phyloP scores from a whole-genome alignment of 1,139 yeast genomes.

The Trichomonascaceae sp. region DNA sequence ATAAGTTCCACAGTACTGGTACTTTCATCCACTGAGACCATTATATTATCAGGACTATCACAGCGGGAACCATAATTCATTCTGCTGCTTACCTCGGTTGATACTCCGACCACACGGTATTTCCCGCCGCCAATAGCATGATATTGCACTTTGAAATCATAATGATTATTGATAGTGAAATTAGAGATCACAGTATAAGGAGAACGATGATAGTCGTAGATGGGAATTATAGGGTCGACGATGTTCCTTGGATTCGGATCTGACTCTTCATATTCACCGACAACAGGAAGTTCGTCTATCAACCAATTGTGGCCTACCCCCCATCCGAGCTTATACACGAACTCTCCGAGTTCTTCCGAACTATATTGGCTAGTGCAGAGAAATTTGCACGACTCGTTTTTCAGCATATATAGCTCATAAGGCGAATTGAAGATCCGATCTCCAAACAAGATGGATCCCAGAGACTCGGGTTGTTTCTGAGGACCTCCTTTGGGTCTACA shows the following conservation, averaged over 20 bases:
- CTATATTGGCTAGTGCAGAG: constrained; percentile 60
- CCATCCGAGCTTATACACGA: constrained; percentile 68
- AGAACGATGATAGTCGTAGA: constrained; percentile 42
- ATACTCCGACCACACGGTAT: constrained; percentile 86
- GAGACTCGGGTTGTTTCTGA: constrained; percentile 74
- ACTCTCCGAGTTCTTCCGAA: constrained; percentile 62
- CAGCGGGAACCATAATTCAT: constrained; percentile 25
- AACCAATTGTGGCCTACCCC: constrained; percentile 90
- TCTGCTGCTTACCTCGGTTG: constrained; percentile 64
- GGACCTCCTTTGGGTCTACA: constrained; percentile 66
- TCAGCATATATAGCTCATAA: constrained; percentile 69
- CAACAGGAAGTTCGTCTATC: constrained; percentile 92
- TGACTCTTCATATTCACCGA: constrained; percentile 62
- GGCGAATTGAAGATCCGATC: constrained; percentile 95
- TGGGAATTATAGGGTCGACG: constrained; percentile 74
- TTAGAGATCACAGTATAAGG: constrained; percentile 33
- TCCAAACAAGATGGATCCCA: constrained; percentile 91
- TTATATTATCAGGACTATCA: background rate
- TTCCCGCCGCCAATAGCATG: constrained; percentile 63
- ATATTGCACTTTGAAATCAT: constrained; percentile 70
- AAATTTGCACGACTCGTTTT: constrained; percentile 57
- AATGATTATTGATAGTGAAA: constrained; percentile 62
- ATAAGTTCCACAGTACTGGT: constrained; percentile 27
- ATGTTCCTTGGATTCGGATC: too few relatives aligned
- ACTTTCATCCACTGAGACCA: background rate